These are phyloP conservation scores for Chrysophaeum taylorii DNA, from an alignment of 352 stramenopile genomes.

Conservation along the genomic window DNA sequence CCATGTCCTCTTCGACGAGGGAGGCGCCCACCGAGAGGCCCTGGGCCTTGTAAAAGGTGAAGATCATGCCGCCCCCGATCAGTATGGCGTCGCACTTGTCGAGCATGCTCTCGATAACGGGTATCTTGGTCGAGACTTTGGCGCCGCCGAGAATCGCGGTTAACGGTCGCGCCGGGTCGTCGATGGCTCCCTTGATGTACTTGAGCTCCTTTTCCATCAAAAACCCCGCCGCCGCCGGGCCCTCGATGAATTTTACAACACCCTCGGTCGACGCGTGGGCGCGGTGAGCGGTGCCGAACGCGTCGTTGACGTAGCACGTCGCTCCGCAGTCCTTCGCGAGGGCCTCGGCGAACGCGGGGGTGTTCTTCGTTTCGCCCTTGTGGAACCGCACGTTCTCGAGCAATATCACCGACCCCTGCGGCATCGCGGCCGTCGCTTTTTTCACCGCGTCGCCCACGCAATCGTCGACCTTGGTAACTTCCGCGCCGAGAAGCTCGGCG, in stretches of 20 bases:
- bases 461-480: slow-evolving; percentile 85
- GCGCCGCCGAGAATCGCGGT: slow-evolving; percentile 95
- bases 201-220: slow-evolving; percentile 98
- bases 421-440: slow-evolving; percentile 34
- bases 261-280: slow-evolving; percentile 96
- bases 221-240: slow-evolving; percentile 78
- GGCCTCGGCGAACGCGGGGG: slow-evolving; percentile 74
- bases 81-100: slow-evolving; percentile 98
- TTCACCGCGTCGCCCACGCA: slow-evolving; percentile 83
- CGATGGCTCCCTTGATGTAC: slow-evolving; percentile 98
- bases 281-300: slow-evolving; percentile 97
- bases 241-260: slow-evolving; percentile 55
- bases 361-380: slow-evolving; percentile 90
- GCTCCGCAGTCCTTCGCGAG: slow-evolving; percentile 64
- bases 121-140: slow-evolving; percentile 99
- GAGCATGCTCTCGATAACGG: slow-evolving; percentile 97
- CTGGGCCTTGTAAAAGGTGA: slow-evolving; percentile 99
- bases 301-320: slow-evolving; percentile 97
- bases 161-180: slow-evolving; percentile 87
- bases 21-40: slow-evolving; percentile 88
- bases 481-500: slow-evolving; percentile 67
- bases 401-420: slow-evolving; percentile 71
- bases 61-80: slow-evolving; percentile 97
- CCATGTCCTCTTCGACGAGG: slow-evolving; percentile 76
- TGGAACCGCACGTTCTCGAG: slow-evolving; percentile 99